Percentiles rank a stretch among this genome's conserved stretches.
These are phyloP conservation scores for Solanum chacoense DNA, from an alignment of 305 asterid genomes.

Conservation along the genomic window DNA sequence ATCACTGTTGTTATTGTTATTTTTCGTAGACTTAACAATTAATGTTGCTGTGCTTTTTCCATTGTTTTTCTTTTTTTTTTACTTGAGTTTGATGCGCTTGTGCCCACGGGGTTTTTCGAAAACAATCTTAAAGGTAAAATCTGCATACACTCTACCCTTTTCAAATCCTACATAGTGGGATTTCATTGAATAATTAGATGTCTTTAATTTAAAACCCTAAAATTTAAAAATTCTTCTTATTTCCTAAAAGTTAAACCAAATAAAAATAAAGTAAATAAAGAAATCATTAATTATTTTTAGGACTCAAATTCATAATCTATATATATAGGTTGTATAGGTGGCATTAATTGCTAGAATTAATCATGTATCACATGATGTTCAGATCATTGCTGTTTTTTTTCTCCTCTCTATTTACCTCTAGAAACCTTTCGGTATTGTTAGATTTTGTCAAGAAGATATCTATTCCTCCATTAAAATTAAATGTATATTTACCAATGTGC, in stretches of 20 bases:
- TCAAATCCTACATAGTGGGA: accelerated
- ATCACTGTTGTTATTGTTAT: background rate
- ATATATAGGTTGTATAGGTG: background rate
- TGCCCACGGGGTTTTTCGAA: accelerated
- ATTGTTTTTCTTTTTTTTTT: too few relatives aligned
- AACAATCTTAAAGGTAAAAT: too few relatives aligned
- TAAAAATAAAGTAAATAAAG: background rate
- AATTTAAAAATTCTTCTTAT: background rate
- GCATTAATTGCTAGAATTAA: background rate
- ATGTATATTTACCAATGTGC: background rate
- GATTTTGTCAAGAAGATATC: background rate
- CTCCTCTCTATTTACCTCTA: background rate
- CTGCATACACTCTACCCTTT: accelerated
- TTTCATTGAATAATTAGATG: background rate
- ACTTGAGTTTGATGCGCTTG: background rate
- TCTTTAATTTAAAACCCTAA: background rate
- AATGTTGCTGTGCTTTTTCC: too few relatives aligned
- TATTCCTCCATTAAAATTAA: background rate
- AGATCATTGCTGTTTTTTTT: background rate
- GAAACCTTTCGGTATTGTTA: background rate
- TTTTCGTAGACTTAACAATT: background rate
- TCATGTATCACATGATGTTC: background rate
- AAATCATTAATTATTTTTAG: background rate
- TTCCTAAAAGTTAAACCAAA: background rate
- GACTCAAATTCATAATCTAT: background rate